A percentile compares a stretch with the other conserved stretches of the same genome.
Evolutionary conservation across 1,284 basidiomycete genomes (phyloP).

Genomic region (Ustilago nuda): DNA sequence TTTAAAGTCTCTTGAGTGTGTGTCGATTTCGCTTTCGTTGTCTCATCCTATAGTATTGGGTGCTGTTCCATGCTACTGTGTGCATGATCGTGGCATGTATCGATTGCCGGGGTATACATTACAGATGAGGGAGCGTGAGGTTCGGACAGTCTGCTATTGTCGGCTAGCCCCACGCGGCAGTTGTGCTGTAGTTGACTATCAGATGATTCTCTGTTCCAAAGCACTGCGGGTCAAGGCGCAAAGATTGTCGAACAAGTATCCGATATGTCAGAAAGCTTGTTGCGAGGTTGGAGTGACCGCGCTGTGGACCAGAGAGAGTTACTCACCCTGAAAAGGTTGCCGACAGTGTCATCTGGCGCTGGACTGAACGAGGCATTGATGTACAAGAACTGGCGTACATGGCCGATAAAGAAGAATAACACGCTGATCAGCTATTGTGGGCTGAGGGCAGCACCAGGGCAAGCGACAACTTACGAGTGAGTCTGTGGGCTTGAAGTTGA

Average conservation of each 20-base stretch:
- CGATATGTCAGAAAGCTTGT: not conserved
- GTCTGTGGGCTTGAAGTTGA: conserved; percentile 88
- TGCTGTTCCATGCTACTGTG: not conserved
- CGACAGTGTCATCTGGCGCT: conserved; percentile 90
- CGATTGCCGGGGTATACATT: conserved; percentile 24
- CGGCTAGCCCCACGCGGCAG: conserved; percentile 64
- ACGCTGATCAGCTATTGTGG: too few relatives aligned
- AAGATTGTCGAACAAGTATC: not conserved
- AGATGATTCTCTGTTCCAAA: conserved; percentile 66
- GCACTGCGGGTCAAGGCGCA: conserved; percentile 36
- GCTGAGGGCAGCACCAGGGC: not conserved
- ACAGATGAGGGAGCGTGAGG: not conserved
- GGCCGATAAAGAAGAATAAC: too few relatives aligned
- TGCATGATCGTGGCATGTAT: not conserved
- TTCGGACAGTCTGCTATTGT: not conserved
- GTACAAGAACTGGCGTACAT: conserved; percentile 83
- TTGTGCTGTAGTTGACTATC: conserved; percentile 67
- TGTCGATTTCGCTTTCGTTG: not conserved
- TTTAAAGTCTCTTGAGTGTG: not conserved
- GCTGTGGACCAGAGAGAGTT: not conserved
- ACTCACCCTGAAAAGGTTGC: conserved; percentile 77
- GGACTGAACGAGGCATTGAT: conserved; percentile 98
- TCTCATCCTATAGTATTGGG: not conserved
- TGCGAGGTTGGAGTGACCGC: not conserved
- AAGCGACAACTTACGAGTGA: conserved; percentile 77